Evolutionary conservation across 495 filamentous ascomycete genomes (phyloP).

Genomic region (Achaetomiella virescens): DNA sequence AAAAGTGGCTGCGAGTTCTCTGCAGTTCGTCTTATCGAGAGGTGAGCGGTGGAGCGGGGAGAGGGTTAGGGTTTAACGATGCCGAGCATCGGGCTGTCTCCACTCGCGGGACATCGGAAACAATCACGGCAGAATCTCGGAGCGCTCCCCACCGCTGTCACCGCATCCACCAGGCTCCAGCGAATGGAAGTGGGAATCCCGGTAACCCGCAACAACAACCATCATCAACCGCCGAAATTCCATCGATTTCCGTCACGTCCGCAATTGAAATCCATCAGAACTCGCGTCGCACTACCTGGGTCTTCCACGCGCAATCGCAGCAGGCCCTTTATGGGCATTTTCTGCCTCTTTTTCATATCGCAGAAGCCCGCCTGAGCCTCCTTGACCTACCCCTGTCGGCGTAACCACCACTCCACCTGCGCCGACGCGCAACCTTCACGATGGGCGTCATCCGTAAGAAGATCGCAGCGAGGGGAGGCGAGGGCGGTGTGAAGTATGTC

Average conservation of each 20-base stretch:
- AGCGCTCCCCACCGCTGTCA: neutral
- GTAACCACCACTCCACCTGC: constrained; percentile 14
- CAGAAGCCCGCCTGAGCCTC: constrained; percentile 5
- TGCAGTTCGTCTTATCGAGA: no score
- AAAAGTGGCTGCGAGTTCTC: no score
- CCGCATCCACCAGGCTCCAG: neutral
- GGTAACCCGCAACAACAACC: constrained; percentile 13
- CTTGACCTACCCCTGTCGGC: constrained; percentile 15
- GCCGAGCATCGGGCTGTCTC: no score
- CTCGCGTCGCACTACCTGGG: constrained; percentile 12
- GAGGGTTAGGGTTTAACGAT: no score
- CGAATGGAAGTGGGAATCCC: no score
- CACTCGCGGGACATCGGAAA: no score
- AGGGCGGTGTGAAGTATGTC: constrained; percentile 89
- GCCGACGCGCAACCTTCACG: constrained; percentile 10
- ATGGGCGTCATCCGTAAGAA: constrained; percentile 99
- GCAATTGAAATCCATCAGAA: constrained; percentile 21
- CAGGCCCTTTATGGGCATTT: constrained; percentile 8
- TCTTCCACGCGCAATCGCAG: neutral
- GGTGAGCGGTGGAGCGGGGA: no score
- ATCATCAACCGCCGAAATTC: constrained; percentile 12
- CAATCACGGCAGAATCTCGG: constrained; percentile 13
- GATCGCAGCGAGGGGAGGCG: constrained; percentile 77
- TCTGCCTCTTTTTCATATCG: constrained; percentile 10
- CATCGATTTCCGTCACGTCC: constrained; percentile 17